These are phyloP conservation scores for Rhodomyrtus tomentosa DNA, from an alignment of 345 rosid genomes.

Conservation along the genomic window DNA sequence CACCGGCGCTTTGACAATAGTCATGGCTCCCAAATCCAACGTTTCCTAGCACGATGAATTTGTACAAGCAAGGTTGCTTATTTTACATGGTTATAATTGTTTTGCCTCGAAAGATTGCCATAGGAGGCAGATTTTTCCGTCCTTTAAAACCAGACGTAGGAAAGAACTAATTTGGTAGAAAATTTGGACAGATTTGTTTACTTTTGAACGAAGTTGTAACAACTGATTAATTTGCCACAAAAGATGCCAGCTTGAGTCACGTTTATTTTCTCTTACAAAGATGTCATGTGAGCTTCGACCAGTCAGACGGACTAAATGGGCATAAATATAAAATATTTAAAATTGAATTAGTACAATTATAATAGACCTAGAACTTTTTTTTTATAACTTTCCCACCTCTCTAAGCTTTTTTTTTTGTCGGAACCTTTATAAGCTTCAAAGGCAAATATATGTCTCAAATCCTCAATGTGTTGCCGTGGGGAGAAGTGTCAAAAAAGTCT, in stretches of 20 bases:
- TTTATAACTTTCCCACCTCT: no score
- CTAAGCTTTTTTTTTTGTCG: no score
- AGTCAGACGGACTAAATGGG: no score
- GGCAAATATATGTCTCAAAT: not conserved
- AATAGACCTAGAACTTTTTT: no score
- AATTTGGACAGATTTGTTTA: not conserved
- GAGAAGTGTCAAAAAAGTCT: no score
- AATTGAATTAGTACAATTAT: no score
- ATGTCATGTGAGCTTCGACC: no score
- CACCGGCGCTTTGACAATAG: not conserved
- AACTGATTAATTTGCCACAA: not conserved
- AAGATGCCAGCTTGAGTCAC: not conserved
- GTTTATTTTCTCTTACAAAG: not conserved
- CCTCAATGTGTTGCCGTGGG: no score
- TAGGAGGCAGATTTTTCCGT: not conserved
- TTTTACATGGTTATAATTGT: not conserved
- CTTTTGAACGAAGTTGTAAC: not conserved
- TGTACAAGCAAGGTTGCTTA: not conserved
- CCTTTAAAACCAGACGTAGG: not conserved
- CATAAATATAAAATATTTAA: no score
- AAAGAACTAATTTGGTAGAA: not conserved
- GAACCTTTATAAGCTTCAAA: not conserved
- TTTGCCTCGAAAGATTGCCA: not conserved
- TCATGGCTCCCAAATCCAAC: not conserved
- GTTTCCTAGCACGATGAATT: not conserved